These are phyloP conservation scores for Candida koratica DNA, from an alignment of 805 yeast species.

Conservation along the genomic window DNA sequence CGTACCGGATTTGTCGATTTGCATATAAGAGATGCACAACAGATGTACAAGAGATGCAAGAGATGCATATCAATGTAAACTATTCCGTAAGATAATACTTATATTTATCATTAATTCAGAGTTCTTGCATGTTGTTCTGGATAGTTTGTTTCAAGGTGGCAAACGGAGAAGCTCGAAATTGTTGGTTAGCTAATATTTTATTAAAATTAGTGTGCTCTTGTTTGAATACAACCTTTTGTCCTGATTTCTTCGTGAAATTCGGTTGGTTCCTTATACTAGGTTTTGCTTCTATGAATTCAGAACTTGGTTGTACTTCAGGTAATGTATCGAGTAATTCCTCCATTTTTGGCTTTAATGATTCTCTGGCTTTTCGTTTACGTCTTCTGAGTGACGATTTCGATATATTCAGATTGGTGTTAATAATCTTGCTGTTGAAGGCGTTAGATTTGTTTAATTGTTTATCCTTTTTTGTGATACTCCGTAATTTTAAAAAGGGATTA, in stretches of 20 bases:
- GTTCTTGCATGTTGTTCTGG: conserved; percentile 2
- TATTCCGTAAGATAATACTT: too few species aligned
- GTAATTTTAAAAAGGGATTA: conserved; percentile 51
- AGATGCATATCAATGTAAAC: too few species aligned
- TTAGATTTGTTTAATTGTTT: conserved; percentile 42
- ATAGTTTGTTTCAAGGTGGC: conserved; percentile 45
- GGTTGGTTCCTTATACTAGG: conserved; percentile 38
- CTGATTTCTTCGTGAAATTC: conserved; percentile 42
- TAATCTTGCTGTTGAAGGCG: conserved; percentile 30
- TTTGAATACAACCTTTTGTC: conserved; percentile 47
- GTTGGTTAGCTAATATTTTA: conserved; percentile 49
- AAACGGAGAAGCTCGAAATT: conserved; percentile 60
- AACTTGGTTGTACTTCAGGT: conserved; percentile 25
- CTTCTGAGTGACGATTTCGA: conserved; percentile 66
- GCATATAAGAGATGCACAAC: too few species aligned
- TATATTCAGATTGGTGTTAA: conserved; percentile 42
- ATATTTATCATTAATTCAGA: not conserved
- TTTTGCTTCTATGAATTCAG: conserved; percentile 21
- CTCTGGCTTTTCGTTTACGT: conserved; percentile 56
- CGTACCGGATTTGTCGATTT: too few species aligned
- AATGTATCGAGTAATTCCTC: conserved; percentile 56
- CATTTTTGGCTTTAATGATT: conserved; percentile 64
- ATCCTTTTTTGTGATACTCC: conserved; percentile 51
- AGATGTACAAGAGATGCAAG: too few species aligned
- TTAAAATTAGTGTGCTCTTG: conserved; percentile 59